Conservation (phyloP, 805 yeast genomes). For the Suhomyces kilbournensis region DNA sequence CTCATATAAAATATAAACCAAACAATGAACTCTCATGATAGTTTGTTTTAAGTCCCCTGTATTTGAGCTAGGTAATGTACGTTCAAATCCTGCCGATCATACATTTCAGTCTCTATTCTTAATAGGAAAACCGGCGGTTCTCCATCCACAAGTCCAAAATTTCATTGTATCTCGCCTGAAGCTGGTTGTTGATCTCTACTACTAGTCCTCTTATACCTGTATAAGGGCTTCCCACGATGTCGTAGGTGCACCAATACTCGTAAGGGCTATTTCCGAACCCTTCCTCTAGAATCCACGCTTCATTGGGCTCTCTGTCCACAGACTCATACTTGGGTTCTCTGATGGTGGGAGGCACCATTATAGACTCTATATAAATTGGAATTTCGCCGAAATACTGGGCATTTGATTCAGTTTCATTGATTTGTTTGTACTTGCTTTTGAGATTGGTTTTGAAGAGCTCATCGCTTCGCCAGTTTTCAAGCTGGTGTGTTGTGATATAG, state of each 20-base stretch:
- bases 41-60: neutral
- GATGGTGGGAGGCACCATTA: constrained; percentile 25
- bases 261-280: constrained; percentile 16
- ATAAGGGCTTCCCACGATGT: constrained; percentile 25
- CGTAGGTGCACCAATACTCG: constrained; percentile 35
- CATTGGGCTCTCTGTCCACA: constrained; percentile 23
- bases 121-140: neutral
- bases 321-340: constrained; percentile 11
- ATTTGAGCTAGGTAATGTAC: neutral
- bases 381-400: constrained; percentile 6
- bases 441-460: constrained; percentile 14
- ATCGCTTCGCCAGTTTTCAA: constrained; percentile 26
- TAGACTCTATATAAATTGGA: constrained; percentile 19
- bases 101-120: neutral
- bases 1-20: too few relatives aligned
- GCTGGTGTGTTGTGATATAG: constrained; percentile 34
- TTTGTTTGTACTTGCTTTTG: constrained; percentile 12
- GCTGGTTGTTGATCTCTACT: constrained; percentile 12
- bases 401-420: neutral
- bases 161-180: constrained; percentile 13
- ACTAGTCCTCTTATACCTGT: constrained; percentile 18
- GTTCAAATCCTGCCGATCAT: neutral
- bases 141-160: constrained; percentile 27
- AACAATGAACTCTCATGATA: too few relatives aligned
- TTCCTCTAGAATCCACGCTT: constrained; percentile 21